phyloP scores from a whole-genome alignment of 441 rosid species.

The Pelargonium citronellum region DNA sequence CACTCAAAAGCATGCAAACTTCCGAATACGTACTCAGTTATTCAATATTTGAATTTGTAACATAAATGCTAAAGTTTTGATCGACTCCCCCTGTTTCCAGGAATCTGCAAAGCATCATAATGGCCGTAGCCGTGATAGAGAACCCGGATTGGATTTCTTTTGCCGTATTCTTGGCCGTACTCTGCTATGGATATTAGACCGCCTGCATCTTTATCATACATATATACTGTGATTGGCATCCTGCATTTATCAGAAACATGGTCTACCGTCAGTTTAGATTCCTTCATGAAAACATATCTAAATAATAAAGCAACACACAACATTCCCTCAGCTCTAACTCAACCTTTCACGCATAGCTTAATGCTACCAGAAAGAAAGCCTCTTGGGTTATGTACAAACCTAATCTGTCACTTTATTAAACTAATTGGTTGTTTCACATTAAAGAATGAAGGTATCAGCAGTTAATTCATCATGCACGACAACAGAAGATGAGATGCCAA shows the following conservation, averaged over 20 bases:
- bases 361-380: background rate
- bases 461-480: background rate
- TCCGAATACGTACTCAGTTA: no score
- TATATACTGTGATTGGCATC: slow-evolving; percentile 83
- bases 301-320: background rate
- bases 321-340: background rate
- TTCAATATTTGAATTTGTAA: no score
- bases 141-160: slow-evolving; percentile 62
- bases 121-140: slow-evolving; percentile 87
- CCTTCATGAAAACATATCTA: no score
- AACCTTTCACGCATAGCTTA: no score
- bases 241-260: slow-evolving; percentile 31
- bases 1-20: no score
- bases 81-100: slow-evolving; percentile 35
- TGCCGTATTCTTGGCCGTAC: slow-evolving; percentile 81
- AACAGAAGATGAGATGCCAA: background rate
- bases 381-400: background rate
- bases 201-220: slow-evolving; percentile 55
- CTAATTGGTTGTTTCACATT: background rate
- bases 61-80: slow-evolving; percentile 41
- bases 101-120: slow-evolving; percentile 70
- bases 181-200: slow-evolving; percentile 74
- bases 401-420: background rate
- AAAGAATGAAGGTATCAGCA: background rate
- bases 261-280: background rate